phyloP scores from a whole-genome alignment of 139 green algal species.

The Marvania coccoides region DNA sequence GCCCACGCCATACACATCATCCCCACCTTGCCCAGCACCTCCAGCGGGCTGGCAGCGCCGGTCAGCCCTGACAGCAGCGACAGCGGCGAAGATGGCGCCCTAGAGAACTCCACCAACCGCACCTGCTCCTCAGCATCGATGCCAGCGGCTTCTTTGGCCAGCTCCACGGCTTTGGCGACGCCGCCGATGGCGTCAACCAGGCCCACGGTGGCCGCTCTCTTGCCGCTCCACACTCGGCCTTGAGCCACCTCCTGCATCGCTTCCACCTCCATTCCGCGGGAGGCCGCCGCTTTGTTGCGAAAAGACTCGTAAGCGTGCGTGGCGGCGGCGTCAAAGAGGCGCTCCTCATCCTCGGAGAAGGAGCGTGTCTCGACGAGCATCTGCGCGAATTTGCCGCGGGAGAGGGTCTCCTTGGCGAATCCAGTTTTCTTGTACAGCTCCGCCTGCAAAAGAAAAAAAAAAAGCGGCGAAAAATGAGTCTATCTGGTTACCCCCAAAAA shows the following conservation, averaged over 20 bases:
- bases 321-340: constrained; percentile 65
- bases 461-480: no score
- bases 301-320: constrained; percentile 80
- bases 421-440: constrained; percentile 76
- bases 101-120: constrained; percentile 47
- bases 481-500: no score
- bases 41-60: neutral
- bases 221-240: constrained; percentile 85
- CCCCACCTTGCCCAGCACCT: neutral
- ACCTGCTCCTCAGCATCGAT: constrained; percentile 39
- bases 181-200: constrained; percentile 86
- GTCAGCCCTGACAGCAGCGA: constrained; percentile 23
- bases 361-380: constrained; percentile 30
- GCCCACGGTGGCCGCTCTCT: constrained; percentile 42
- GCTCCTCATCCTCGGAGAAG: constrained; percentile 75
- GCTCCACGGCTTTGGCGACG: constrained; percentile 54
- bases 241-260: constrained; percentile 56
- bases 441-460: no score
- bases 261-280: constrained; percentile 47
- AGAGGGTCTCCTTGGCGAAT: constrained; percentile 74
- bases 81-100: constrained; percentile 29
- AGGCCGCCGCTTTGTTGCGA: constrained; percentile 59
- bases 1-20: neutral
- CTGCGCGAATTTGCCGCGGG: constrained; percentile 61
- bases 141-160: constrained; percentile 71